Evolutionary conservation across 2,329 filamentous ascomycete species (phyloP), one percentile per base, ranked within the genome.

Genomic region (Colletotrichum limetticola): DNA sequence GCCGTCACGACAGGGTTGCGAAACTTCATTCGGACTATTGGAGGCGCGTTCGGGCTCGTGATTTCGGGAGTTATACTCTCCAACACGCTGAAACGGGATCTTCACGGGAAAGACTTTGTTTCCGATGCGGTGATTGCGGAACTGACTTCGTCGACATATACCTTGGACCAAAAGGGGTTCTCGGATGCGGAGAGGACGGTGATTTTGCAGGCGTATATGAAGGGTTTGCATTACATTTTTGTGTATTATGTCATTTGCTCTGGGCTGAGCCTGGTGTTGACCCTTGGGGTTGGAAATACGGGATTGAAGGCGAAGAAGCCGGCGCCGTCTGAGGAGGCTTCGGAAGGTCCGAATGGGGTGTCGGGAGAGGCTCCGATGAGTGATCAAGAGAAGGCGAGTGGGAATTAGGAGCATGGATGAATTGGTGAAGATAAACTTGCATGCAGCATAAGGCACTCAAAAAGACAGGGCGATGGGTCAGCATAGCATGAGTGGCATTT

Each of bases 11-110:
- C 81, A 2, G 80, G 80, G 0, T 76, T 82, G 26, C 79, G 83
- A n/a, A 84, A 83, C 66, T 84, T 85, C 59, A 76, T 82, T 37
- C 79, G 83, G 11, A 79, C 78, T 7, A 76, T 82, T 4, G 83
- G 83, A 11, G 83, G 82, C 16, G 79, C 81, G 6, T 76, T 80
- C n/a, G 81, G 81, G 0, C 77, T 83, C 0, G 77, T 77, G 16
- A 63, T 78, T 3, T 79, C 79, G 1, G 80, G 79, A 1, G 79
- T 79, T 3, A 78, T 82, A n/a, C 69, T 81, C 7, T 79, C 80
- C 35, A 81, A 82, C 28, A 77, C 77, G 0, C 70, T 80, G 14
- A 63, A 71, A 1, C 9, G 58, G 14, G 63, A 78, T 4, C 67
- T 80, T 2, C 69, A 71, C 0, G 37, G 72, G n/a, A 61, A 26